These are phyloP conservation scores for Heliosperma pusillum DNA, from an alignment of 148 eudicot species.

Conservation along the genomic window DNA sequence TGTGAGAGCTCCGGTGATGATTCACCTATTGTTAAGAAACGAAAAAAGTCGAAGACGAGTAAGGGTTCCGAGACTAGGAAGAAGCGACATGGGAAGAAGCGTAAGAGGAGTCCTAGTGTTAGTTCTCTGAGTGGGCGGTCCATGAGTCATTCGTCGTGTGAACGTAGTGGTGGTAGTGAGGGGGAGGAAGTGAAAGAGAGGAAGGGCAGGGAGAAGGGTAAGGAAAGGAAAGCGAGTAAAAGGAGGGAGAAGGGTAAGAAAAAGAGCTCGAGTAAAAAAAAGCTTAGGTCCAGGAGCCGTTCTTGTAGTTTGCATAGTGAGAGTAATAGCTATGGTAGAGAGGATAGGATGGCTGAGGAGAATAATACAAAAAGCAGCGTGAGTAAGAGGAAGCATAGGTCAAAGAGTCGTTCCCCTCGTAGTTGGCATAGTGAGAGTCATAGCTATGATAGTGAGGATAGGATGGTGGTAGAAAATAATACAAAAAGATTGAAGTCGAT, in stretches of 20 bases:
- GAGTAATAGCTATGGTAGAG: conserved; percentile 23
- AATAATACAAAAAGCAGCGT: conserved; percentile 42
- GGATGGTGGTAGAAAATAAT: conserved; percentile 27
- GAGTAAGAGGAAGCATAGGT: conserved; percentile 25
- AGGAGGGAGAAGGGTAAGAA: conserved; percentile 26
- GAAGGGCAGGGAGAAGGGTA: conserved; percentile 26
- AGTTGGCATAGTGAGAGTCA: conserved; percentile 30
- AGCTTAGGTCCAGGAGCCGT: conserved; percentile 37
- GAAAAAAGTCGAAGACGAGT: conserved; percentile 43
- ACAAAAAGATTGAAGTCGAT: conserved; percentile 70
- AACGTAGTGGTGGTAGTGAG: conserved; percentile 33
- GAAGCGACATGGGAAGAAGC: conserved; percentile 45
- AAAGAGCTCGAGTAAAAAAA: conserved; percentile 25
- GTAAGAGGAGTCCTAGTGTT: conserved; percentile 46
- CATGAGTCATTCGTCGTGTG: conserved; percentile 35
- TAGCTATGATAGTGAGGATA: conserved; percentile 29
- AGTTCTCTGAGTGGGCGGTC: conserved; percentile 51
- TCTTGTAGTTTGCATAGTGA: conserved; percentile 37
- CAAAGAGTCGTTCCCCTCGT: conserved; percentile 44
- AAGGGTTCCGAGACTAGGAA: conserved; percentile 36
- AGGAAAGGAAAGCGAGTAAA: conserved; percentile 27
- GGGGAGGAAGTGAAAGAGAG: conserved; percentile 31
- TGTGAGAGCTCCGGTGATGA: conserved; percentile 37
- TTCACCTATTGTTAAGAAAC: conserved; percentile 39
- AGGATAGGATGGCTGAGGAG: conserved; percentile 31